Conservation (phyloP, 768 basidiomycete species). For the Tremella fuciformis region DNA sequence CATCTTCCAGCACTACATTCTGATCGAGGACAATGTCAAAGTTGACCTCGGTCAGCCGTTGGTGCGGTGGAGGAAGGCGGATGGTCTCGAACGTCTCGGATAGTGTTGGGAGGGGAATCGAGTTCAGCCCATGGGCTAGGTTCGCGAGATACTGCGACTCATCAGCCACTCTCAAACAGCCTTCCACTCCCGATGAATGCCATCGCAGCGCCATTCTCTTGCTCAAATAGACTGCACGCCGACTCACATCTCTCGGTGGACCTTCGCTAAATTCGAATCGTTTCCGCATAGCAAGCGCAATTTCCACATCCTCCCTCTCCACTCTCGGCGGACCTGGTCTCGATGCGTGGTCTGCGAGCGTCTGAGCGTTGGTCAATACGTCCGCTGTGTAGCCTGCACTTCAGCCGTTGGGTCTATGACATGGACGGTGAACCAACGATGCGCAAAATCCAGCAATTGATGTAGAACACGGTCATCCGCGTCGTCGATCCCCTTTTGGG, state of each 20-base stretch:
- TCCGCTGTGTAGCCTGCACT: conserved; percentile 55
- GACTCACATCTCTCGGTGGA: conserved; percentile 54
- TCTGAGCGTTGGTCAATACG: conserved; percentile 50
- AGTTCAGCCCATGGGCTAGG: conserved; percentile 53
- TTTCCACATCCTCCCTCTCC: conserved; percentile 52
- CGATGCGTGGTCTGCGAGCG: conserved; percentile 54
- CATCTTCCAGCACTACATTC: conserved; percentile 13
- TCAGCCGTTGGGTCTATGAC: not conserved
- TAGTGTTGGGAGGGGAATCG: conserved; percentile 53
- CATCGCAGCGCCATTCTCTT: not conserved
- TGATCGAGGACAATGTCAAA: conserved; percentile 52
- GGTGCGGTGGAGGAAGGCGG: conserved; percentile 51
- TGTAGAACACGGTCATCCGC: conserved; percentile 55
- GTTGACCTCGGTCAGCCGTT: conserved; percentile 53
- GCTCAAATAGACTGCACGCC: not conserved
- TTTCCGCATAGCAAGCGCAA: conserved; percentile 53
- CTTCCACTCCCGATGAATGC: too few species aligned
- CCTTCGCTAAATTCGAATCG: conserved; percentile 52
- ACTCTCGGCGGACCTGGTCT: conserved; percentile 33
- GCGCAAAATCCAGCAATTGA: conserved; percentile 55
- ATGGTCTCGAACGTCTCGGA: conserved; percentile 54
- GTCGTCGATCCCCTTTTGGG: conserved; percentile 54
- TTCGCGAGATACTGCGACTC: conserved; percentile 51
- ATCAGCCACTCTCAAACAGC: not conserved
- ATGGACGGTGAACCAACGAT: conserved; percentile 45